Evolutionary conservation across 1,284 basidiomycete genomes (phyloP).

Genomic region (Apiotrichum laibachii): DNA sequence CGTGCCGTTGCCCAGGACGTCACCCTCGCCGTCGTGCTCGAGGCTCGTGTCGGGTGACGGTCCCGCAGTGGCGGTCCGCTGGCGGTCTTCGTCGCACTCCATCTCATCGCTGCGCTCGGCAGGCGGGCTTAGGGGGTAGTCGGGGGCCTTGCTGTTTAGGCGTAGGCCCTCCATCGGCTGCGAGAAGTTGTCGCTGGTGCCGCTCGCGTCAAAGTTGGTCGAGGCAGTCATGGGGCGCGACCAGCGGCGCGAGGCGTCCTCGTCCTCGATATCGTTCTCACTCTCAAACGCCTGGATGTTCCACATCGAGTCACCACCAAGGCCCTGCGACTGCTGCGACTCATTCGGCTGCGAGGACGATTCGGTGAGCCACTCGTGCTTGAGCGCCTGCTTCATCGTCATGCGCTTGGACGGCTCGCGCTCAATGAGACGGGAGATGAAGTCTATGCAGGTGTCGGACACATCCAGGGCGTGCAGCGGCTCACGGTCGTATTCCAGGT

Average conservation of each 20-base stretch:
- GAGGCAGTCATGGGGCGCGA: conserved; percentile 36
- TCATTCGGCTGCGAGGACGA: conserved; percentile 32
- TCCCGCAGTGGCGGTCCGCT: not conserved
- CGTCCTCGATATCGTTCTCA: conserved; percentile 12
- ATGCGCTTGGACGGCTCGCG: conserved; percentile 60
- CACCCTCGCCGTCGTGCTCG: not conserved
- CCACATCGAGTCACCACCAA: conserved; percentile 44
- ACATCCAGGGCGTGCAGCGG: conserved; percentile 48
- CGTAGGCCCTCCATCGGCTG: conserved; percentile 42
- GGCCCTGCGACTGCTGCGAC: conserved; percentile 21
- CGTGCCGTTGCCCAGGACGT: not conserved
- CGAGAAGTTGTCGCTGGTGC: conserved; percentile 38
- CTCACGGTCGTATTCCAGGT: conserved; percentile 65
- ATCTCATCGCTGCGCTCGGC: not conserved
- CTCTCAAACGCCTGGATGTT: conserved; percentile 40
- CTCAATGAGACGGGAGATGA: conserved; percentile 57
- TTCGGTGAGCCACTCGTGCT: conserved; percentile 64
- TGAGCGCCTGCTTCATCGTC: conserved; percentile 59
- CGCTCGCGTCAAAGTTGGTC: conserved; percentile 33
- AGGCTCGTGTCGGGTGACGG: conserved; percentile 2
- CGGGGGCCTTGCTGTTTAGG: conserved; percentile 14
- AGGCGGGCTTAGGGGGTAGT: not conserved
- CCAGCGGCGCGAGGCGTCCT: conserved; percentile 23
- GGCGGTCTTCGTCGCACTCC: not conserved
- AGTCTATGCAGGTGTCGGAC: conserved; percentile 51